Conservation (phyloP, 805 yeast species). For the Teunomyces cretensis region DNA sequence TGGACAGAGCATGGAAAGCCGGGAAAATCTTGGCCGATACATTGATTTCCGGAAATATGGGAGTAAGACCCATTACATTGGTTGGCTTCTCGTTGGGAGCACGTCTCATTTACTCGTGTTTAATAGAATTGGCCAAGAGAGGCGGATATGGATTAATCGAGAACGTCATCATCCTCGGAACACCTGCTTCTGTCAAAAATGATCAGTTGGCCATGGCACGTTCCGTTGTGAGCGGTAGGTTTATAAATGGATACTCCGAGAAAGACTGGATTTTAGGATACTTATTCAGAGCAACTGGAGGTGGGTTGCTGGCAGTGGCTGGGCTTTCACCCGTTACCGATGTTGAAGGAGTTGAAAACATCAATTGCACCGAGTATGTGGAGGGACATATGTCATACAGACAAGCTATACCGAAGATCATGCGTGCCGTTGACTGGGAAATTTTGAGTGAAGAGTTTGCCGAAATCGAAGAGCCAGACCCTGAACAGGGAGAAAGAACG, state of each 20-base stretch:
- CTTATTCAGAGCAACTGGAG: constrained; percentile 90
- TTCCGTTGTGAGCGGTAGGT: constrained; percentile 85
- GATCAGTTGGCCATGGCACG: constrained; percentile 79
- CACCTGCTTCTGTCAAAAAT: constrained; percentile 76
- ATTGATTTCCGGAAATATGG: constrained; percentile 79
- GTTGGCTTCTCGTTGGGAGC: constrained; percentile 95
- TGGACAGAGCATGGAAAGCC: constrained; percentile 96
- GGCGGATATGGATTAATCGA: constrained; percentile 89
- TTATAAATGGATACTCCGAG: constrained; percentile 85
- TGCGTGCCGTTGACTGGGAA: constrained; percentile 70
- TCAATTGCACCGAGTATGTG: constrained; percentile 82
- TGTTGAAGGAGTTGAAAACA: constrained; percentile 70
- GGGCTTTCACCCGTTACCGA: constrained; percentile 77
- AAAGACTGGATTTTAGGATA: constrained; percentile 97
- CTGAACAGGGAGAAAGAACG: constrained; percentile 80
- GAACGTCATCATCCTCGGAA: constrained; percentile 83
- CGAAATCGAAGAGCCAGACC: constrained; percentile 95
- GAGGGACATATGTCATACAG: constrained; percentile 98
- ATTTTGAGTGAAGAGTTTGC: constrained; percentile 87
- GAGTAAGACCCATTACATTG: constrained; percentile 86
- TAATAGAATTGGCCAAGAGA: constrained; percentile 77
- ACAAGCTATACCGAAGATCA: constrained; percentile 82
- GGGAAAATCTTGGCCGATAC: constrained; percentile 92
- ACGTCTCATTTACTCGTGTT: constrained; percentile 85
- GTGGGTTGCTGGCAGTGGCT: constrained; percentile 88